Conservation (phyloP, 164 flowering plant genomes). For the Aristolochia californica region DNA sequence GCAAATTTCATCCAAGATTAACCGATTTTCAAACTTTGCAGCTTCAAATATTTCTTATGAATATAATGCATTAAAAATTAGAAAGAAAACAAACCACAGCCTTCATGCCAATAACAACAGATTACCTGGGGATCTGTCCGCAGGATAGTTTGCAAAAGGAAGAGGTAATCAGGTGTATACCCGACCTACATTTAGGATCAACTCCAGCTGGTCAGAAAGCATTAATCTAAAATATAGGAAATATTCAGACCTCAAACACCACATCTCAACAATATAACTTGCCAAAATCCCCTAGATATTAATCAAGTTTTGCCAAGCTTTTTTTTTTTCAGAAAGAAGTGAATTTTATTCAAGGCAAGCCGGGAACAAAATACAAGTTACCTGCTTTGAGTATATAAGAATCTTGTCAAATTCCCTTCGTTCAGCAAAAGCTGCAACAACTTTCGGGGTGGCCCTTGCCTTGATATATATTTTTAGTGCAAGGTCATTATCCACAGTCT, state of each 20-base stretch:
- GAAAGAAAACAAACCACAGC: no score
- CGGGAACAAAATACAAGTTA: constrained; percentile 10
- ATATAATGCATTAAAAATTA: no score
- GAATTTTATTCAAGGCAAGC: background rate
- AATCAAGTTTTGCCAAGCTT: no score
- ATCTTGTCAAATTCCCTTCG: constrained; percentile 97
- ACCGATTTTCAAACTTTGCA: background rate
- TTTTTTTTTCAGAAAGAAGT: background rate
- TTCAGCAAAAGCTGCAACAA: constrained; percentile 99
- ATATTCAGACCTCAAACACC: no score
- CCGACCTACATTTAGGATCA: constrained; percentile 63
- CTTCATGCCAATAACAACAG: no score
- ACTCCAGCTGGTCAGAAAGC: background rate
- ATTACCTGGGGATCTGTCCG: constrained; percentile 96
- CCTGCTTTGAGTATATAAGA: constrained; percentile 97
- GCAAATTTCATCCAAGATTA: background rate
- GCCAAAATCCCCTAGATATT: no score
- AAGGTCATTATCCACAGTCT: constrained; percentile 99
- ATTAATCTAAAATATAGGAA: background rate
- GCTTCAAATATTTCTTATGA: no score
- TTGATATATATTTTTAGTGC: constrained; percentile 94
- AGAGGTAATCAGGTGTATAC: constrained; percentile 89
- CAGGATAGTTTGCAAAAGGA: constrained; percentile 94
- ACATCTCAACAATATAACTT: no score
- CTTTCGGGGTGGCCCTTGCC: constrained; percentile 99